Evolutionary conservation across 192 early-diverging fungal species (phyloP), one percentile per base, ranked within the genome.

Genomic region (Mortierella alpina): DNA sequence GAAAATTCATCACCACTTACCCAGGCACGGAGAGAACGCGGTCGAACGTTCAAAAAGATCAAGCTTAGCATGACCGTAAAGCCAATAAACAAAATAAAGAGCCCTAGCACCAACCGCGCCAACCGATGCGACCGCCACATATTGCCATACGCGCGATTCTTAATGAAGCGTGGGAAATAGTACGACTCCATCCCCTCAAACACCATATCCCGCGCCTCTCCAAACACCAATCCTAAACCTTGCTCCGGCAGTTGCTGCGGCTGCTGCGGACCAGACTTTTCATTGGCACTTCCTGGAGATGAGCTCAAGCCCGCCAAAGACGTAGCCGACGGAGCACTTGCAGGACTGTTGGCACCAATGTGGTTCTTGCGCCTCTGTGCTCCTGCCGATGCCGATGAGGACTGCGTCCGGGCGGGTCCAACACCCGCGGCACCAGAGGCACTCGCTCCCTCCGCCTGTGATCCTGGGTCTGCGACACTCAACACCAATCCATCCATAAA

Each of bases 151-250:
- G 85, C 88, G 18, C 87, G 85, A 11, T 84, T 71, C 23, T 83
- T 61, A 12, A 91, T 51, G 59, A 91, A 91, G 40, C 85, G 75
- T n/a, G 90, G 88, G 57, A 87, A 91, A 13, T 83, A 83, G 40
- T 84, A 74, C 20, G 69, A 62, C 52, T 87, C 76, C 89, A 91
- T 90, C 0, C 73, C 81, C 40, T 87, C 80, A 71, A 82, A 88
- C 18, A 85, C 69, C 70, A 84, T 78, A 44, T 88, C 76, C 20
- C 88, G 86, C n/a, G 89, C 89, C 56, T 90, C 90, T 2, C 78
- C 57, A 74, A 86, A 91, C 6, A 91, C 82, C 20, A 79, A 20
- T 0, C 76, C 76, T 9, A 79, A 20, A 17, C 72, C 76, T 22
- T 79, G 76, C 5, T 79, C 76, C 0, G 69, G 76, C n/a, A 67